Conservation (phyloP, 1,139 yeast species). For the Lodderomyces orthopsilosis region DNA sequence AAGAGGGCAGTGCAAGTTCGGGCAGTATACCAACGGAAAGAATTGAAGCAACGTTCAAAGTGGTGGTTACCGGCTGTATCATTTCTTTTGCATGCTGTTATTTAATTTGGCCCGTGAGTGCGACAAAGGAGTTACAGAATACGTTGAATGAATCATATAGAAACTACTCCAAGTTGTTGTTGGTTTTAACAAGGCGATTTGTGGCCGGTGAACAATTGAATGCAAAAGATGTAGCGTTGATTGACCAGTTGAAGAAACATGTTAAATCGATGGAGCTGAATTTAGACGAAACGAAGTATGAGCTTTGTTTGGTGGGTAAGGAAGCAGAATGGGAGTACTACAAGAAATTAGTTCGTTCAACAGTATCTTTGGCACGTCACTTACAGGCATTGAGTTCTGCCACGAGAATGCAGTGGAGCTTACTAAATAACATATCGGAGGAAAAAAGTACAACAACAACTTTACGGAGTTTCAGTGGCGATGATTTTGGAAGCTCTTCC, state of each 20-base stretch:
- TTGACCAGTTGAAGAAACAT: constrained; percentile 38
- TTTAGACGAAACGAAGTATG: constrained; percentile 64
- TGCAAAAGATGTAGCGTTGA: constrained; percentile 34
- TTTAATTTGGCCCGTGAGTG: constrained; percentile 62
- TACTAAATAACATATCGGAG: constrained; percentile 28
- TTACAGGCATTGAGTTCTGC: constrained; percentile 69
- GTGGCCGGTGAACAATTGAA: constrained; percentile 49
- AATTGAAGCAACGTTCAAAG: constrained; percentile 52
- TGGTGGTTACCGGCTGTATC: constrained; percentile 61
- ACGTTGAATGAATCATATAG: constrained; percentile 54
- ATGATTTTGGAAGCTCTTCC: constrained; percentile 19
- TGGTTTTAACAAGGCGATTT: constrained; percentile 52
- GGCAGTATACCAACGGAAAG: constrained; percentile 58
- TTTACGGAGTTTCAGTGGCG: constrained; percentile 8
- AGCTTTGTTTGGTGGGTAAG: constrained; percentile 52
- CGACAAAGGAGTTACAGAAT: constrained; percentile 44
- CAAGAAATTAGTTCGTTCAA: constrained; percentile 47
- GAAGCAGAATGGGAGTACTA: constrained; percentile 52
- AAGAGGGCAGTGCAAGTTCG: constrained; percentile 69
- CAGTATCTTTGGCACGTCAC: constrained; percentile 53
- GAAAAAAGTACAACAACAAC: constrained; percentile 9
- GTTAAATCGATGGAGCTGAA: constrained; percentile 39
- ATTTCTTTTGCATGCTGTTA: constrained; percentile 61
- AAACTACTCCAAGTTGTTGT: constrained; percentile 51
- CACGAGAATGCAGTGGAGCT: constrained; percentile 61